Base-by-base conservation (phyloP, 169 alveolate species). In the Plasmodium blacklocki region DNA sequence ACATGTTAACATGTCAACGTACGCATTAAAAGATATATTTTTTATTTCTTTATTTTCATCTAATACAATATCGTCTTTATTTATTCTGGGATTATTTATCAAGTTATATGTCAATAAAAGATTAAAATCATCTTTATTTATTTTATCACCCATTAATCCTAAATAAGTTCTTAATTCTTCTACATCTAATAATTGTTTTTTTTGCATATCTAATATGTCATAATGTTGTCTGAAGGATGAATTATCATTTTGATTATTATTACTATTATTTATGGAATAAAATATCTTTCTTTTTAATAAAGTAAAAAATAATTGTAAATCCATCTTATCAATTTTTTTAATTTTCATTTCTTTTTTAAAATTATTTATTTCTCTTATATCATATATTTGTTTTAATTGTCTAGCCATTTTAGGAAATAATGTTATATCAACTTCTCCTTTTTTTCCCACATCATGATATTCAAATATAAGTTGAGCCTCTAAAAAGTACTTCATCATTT, bases 391-490 rank as follows among this genome's bases (percentile, higher is more conserved):
- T 43, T 78, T 78, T 58, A 78, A 71, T n/a, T 64, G 68, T 56
- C 89, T 64, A 23, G 89, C 89, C 89, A 78, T 78, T 78, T 49
- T 15, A 12, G 89, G 89, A 26, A 78, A 78, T 58, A 66, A 12
- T 14, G 26, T 21, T 12, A 78, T 66, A 47, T 78, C 89, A 1
- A 78, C 3, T 50, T 78, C 73, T 15, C 89, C 89, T 26, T 62
- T 29, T 62, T 66, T 29, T 12, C 21, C 39, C 3, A 64, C 43
- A 60, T 78, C 89, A 71, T 78, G 49, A 43, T 64, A 59, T 67
- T 68, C 67, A 58, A 78, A 78, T 23, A 78, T 26, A 11, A 18
- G 9, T 18, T 78, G 78, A 39, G 89, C 89, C 23, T 78, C 89
- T 45, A 23, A 29, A 59, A 78, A 78, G 29, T 47, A 78, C 5